phyloP scores from a whole-genome alignment of 352 stramenopile genomes.

The Globisporangium perplexum region DNA sequence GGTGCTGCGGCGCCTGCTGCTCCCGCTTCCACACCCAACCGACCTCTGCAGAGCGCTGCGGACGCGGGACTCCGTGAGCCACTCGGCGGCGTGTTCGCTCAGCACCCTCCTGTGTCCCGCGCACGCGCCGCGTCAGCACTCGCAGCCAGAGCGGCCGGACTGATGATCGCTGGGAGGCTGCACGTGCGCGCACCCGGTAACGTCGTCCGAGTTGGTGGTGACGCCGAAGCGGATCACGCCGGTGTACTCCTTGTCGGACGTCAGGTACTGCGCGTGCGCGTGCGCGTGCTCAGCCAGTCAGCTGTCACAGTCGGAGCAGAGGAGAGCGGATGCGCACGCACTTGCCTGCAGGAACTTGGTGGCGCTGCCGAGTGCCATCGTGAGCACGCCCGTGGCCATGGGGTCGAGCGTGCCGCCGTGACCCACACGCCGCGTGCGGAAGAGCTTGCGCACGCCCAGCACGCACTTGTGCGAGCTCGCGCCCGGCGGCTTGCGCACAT shows the following conservation, averaged over 20 bases:
- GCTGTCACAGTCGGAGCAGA: neutral
- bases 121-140: neutral
- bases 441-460: slow-evolving; percentile 52
- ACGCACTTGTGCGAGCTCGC: slow-evolving; percentile 82
- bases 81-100: slow-evolving; percentile 42
- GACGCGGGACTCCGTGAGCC: slow-evolving; percentile 39
- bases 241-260: slow-evolving; percentile 68
- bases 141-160: too few species aligned
- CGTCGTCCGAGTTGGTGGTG: slow-evolving; percentile 77
- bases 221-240: slow-evolving; percentile 72
- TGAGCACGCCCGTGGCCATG: slow-evolving; percentile 84
- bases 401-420: slow-evolving; percentile 85
- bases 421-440: slow-evolving; percentile 67
- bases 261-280: slow-evolving; percentile 34
- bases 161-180: neutral
- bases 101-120: slow-evolving; percentile 29
- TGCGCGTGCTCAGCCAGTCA: neutral
- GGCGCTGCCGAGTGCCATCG: slow-evolving; percentile 68
- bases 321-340: neutral
- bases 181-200: slow-evolving; percentile 42
- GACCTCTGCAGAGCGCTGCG: slow-evolving; percentile 42
- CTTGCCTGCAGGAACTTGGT: slow-evolving; percentile 77
- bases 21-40: neutral
- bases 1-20: neutral
- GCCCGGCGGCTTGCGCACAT: slow-evolving; percentile 68